Conservation (phyloP, 2,329 filamentous ascomycete species). For the Claviceps purpurea region DNA sequence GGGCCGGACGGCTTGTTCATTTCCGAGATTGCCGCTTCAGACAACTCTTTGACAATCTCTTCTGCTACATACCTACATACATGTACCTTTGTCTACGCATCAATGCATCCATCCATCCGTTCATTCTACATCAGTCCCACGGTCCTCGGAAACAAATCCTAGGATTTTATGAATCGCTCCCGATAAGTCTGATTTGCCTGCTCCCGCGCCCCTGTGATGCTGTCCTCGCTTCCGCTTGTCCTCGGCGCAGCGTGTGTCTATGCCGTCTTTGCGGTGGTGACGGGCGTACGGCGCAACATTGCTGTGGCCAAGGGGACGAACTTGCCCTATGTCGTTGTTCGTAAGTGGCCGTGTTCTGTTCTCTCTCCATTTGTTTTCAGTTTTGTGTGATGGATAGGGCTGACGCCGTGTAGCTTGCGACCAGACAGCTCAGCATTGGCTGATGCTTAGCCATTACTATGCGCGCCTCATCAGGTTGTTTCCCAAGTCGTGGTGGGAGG, state of each 20-base stretch:
- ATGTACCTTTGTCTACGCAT: too few species aligned
- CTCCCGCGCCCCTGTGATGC: not conserved
- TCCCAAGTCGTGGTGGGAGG: conserved; percentile 40
- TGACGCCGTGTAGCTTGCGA: not conserved
- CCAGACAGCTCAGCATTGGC: conserved; percentile 3
- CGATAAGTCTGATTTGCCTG: too few species aligned
- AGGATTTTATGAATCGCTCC: too few species aligned
- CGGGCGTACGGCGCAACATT: conserved; percentile 31
- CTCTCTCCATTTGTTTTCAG: not conserved
- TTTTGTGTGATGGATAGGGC: not conserved
- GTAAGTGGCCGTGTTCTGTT: conserved; percentile 24
- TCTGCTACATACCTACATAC: too few species aligned
- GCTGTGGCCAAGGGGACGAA: conserved; percentile 35
- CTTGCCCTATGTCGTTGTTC: conserved; percentile 38
- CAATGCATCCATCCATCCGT: too few species aligned
- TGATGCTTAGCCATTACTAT: conserved; percentile 37
- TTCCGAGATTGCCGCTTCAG: too few species aligned
- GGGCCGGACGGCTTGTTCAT: too few species aligned
- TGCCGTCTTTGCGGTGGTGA: conserved; percentile 16
- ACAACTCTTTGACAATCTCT: too few species aligned
- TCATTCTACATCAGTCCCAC: too few species aligned
- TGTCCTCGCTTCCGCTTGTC: conserved; percentile 12
- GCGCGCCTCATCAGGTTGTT: conserved; percentile 40
- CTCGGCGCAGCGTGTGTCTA: conserved; percentile 19
- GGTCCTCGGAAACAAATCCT: too few species aligned